phyloP scores from a whole-genome alignment of 106 monocot genomes.

The Iris macrosiphon region DNA sequence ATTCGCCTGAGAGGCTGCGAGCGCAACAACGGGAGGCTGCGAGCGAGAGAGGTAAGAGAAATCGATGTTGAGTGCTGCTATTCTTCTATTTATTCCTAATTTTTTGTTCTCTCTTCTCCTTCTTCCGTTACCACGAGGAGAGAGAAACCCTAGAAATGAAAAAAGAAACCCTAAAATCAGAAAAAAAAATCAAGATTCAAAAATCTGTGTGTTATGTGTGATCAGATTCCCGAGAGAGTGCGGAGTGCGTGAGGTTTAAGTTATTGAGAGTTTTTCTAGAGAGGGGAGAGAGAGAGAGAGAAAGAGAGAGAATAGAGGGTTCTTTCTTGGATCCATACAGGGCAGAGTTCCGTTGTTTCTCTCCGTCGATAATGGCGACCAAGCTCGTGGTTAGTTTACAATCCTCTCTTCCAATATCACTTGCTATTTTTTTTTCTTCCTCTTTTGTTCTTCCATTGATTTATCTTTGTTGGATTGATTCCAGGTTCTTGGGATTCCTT shows the following conservation, averaged over 20 bases:
- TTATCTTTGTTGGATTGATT: neutral
- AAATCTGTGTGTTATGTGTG: slow-evolving; percentile 2
- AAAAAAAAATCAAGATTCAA: neutral
- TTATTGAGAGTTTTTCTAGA: neutral
- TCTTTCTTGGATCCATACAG: neutral
- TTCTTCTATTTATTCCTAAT: too few species aligned
- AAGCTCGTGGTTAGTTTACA: slow-evolving; percentile 34
- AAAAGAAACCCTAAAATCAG: neutral
- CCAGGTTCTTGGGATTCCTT: slow-evolving; percentile 62
- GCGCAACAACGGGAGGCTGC: too few species aligned
- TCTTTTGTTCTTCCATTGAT: neutral
- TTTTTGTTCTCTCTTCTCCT: slow-evolving; percentile 4
- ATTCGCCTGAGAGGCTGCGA: too few species aligned
- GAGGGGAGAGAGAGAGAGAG: slow-evolving; percentile 2
- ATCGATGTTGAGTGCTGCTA: too few species aligned
- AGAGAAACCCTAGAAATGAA: neutral
- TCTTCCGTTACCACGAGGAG: neutral
- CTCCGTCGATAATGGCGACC: slow-evolving; percentile 21
- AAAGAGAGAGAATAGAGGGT: slow-evolving; percentile 1
- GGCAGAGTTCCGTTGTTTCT: neutral
- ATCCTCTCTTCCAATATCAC: neutral
- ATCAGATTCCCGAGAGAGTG: slow-evolving; percentile 1
- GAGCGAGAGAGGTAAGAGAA: too few species aligned
- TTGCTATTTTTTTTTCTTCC: neutral
- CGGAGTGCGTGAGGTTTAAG: neutral